phyloP scores from a whole-genome alignment of 768 basidiomycete species.

The Termitomyces sp. region DNA sequence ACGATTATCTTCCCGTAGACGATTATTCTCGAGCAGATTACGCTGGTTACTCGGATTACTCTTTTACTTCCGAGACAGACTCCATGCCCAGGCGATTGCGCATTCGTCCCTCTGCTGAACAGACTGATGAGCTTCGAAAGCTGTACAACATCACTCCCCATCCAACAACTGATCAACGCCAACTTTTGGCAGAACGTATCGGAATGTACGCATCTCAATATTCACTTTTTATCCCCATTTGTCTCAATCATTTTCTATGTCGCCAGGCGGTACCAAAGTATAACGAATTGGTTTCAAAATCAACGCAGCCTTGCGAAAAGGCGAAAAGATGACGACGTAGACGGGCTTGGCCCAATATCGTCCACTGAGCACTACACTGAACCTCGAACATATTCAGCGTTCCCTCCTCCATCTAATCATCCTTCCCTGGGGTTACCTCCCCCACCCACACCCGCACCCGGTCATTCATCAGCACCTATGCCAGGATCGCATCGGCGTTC shows the following conservation, averaged over 20 bases:
- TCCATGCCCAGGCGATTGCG: conserved; percentile 57
- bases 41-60: conserved; percentile 44
- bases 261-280: conserved; percentile 69
- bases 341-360: conserved; percentile 25
- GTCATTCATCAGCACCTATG: conserved; percentile 29
- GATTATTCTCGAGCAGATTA: conserved; percentile 37
- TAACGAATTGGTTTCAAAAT: conserved; percentile 88
- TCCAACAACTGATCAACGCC: conserved; percentile 64
- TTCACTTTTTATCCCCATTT: too few relatives aligned
- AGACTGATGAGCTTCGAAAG: conserved; percentile 66
- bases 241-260: conserved; percentile 14
- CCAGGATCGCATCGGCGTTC: conserved; percentile 27
- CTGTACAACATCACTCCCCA: conserved; percentile 63
- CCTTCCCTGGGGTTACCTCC: conserved; percentile 40
- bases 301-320: conserved; percentile 77
- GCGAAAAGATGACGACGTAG: conserved; percentile 54
- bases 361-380: conserved; percentile 29
- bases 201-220: conserved; percentile 65
- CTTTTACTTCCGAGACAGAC: conserved; percentile 46
- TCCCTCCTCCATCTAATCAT: conserved; percentile 45
- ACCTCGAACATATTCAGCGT: conserved; percentile 40
- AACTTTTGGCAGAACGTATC: conserved; percentile 61
- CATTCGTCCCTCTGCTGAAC: conserved; percentile 57
- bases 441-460: conserved; percentile 15
- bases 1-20: conserved; percentile 36